Evolutionary conservation across 2,329 filamentous ascomycete species (phyloP).

Genomic region (Ilyonectria sp.): DNA sequence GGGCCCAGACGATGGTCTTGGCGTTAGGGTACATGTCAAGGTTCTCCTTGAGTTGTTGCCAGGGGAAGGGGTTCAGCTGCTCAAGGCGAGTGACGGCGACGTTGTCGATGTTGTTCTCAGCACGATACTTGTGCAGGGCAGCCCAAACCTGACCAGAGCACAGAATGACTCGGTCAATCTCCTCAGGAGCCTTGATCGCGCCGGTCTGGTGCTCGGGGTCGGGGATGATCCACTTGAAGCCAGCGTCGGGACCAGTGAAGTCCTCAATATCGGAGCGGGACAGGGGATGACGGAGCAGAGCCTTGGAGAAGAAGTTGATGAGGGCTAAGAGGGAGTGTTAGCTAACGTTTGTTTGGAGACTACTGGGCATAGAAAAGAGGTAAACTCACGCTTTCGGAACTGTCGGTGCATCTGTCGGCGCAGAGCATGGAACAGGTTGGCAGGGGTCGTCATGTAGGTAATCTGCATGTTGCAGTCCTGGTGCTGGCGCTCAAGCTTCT

Average conservation of each 20-base stretch:
- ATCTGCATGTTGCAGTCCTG: conserved; percentile 99
- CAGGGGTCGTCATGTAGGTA: conserved; percentile 94
- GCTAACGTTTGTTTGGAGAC: conserved; percentile 31
- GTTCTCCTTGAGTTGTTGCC: conserved; percentile 97
- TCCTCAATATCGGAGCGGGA: conserved; percentile 92
- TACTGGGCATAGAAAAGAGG: neutral
- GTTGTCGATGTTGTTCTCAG: conserved; percentile 88
- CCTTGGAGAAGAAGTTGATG: conserved; percentile 98
- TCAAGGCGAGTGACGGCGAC: conserved; percentile 96
- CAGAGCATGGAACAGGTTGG: conserved; percentile 96
- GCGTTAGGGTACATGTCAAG: conserved; percentile 97
- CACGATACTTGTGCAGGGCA: conserved; percentile 91
- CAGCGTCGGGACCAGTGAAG: conserved; percentile 85
- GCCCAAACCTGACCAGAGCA: conserved; percentile 97
- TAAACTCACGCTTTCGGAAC: conserved; percentile 94
- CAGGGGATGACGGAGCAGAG: conserved; percentile 92
- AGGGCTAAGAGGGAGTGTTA: conserved; percentile 72
- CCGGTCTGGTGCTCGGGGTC: conserved; percentile 87
- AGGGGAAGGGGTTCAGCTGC: conserved; percentile 99
- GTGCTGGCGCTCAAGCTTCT: conserved; percentile 96
- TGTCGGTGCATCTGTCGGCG: conserved; percentile 98
- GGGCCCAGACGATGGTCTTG: conserved; percentile 96
- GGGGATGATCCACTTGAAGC: conserved; percentile 97
- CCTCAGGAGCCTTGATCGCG: conserved; percentile 82
- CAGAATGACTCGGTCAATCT: conserved; percentile 94